These are phyloP conservation scores for Lactifluus volemus DNA, from an alignment of 768 basidiomycete species.

Conservation along the genomic window DNA sequence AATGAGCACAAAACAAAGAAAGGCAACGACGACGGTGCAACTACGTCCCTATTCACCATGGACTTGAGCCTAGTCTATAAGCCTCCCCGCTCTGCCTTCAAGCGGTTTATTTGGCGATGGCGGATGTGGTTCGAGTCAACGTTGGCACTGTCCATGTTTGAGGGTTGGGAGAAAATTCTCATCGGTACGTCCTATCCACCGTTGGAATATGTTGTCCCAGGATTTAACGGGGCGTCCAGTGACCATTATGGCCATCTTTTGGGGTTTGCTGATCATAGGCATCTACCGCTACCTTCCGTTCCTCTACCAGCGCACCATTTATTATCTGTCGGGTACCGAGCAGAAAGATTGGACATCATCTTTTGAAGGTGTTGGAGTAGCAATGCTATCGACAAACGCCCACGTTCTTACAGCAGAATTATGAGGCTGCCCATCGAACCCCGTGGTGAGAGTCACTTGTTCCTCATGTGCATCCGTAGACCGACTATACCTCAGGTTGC, in stretches of 20 bases:
- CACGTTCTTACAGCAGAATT: conserved; percentile 1
- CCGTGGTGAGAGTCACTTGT: background rate
- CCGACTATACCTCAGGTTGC: background rate
- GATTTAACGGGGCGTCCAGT: background rate
- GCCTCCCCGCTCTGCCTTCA: conserved; percentile 21
- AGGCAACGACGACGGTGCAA: background rate
- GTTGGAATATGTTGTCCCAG: conserved; percentile 4
- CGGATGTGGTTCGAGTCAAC: conserved; percentile 51
- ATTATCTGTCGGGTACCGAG: conserved; percentile 56
- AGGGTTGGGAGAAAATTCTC: conserved; percentile 61
- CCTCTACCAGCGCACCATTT: conserved; percentile 44
- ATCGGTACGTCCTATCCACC: conserved; percentile 35
- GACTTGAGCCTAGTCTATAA: conserved; percentile 23
- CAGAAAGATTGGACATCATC: conserved; percentile 6
- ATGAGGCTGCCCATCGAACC: background rate
- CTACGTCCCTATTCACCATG: conserved; percentile 18
- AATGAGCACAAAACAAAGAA: conserved; percentile 7
- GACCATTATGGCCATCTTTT: conserved; percentile 28
- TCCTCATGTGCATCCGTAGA: background rate
- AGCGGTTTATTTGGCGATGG: conserved; percentile 38
- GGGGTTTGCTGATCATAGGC: conserved; percentile 41
- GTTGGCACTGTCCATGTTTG: conserved; percentile 49
- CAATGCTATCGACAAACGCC: background rate
- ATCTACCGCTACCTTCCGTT: conserved; percentile 51
- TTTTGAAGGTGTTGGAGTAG: background rate